Evolutionary conservation across 164 flowering plant species (phyloP).

Genomic region (Stephania cephalantha): DNA sequence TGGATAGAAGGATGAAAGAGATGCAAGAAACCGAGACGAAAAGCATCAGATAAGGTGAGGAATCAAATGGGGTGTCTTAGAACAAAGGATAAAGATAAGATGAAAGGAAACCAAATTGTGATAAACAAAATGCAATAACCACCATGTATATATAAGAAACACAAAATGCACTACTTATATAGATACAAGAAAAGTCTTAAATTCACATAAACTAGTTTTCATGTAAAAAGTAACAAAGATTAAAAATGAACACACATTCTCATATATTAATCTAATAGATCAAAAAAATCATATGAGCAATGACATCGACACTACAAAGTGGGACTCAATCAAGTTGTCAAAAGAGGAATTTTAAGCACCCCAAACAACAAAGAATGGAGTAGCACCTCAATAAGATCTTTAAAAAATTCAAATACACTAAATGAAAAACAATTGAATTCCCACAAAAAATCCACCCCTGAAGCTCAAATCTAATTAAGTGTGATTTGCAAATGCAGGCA

Average conservation of each 20-base stretch:
- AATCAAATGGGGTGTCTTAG: constrained; percentile 18
- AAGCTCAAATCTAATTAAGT: too few relatives aligned
- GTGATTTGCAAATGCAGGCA: too few relatives aligned
- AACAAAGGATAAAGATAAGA: constrained; percentile 13
- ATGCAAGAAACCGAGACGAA: constrained; percentile 58
- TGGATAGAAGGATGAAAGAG: constrained; percentile 59
- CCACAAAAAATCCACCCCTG: constrained; percentile 1
- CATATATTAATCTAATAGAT: too few relatives aligned
- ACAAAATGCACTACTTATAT: too few relatives aligned
- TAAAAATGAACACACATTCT: too few relatives aligned
- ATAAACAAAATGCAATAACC: constrained; percentile 21
- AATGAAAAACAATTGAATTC: neutral
- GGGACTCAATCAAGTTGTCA: too few relatives aligned
- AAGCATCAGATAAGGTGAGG: constrained; percentile 42
- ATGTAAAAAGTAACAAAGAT: too few relatives aligned
- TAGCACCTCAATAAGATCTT: constrained; percentile 1
- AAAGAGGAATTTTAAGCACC: constrained; percentile 12
- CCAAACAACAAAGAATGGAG: constrained; percentile 3
- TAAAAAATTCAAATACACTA: constrained; percentile 11
- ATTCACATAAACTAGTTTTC: too few relatives aligned
- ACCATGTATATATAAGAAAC: too few relatives aligned
- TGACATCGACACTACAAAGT: too few relatives aligned
- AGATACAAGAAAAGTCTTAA: too few relatives aligned
- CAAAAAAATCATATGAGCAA: too few relatives aligned
- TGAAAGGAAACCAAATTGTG: constrained; percentile 16